Conservation (phyloP, 352 stramenopile species). For the Globisporangium cylindrosporum region DNA sequence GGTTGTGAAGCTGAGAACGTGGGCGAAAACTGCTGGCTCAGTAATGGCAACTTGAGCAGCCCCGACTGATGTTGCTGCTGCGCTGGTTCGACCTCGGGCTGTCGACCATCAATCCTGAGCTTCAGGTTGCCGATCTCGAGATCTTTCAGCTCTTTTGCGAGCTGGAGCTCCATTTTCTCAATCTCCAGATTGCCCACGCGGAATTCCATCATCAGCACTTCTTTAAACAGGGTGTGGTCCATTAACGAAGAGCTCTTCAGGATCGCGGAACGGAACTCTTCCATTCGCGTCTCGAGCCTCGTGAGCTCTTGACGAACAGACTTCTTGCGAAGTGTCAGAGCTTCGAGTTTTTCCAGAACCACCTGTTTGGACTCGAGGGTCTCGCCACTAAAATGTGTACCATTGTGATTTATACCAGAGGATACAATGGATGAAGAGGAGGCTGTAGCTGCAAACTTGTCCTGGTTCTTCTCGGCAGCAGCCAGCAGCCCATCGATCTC, state of each 20-base stretch:
- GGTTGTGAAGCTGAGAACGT: constrained; percentile 9
- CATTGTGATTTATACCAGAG: background rate
- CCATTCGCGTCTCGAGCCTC: constrained; percentile 32
- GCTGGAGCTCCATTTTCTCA: constrained; percentile 90
- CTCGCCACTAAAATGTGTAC: background rate
- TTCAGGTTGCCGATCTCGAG: constrained; percentile 10
- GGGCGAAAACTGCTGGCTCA: constrained; percentile 9
- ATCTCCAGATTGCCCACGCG: constrained; percentile 88
- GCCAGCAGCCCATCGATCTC: background rate
- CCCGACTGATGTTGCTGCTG: background rate
- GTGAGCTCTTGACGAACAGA: constrained; percentile 7
- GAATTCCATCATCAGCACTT: constrained; percentile 81
- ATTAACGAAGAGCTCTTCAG: constrained; percentile 38
- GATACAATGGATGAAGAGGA: background rate
- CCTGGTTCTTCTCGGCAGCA: constrained; percentile 10
- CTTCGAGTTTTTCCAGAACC: constrained; percentile 2
- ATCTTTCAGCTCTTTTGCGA: constrained; percentile 26
- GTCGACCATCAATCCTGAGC: background rate
- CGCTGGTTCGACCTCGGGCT: background rate
- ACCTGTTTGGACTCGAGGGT: constrained; percentile 3
- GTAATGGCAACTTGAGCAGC: constrained; percentile 1
- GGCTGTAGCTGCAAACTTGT: background rate
- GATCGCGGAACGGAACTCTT: constrained; percentile 57
- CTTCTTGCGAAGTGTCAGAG: background rate
- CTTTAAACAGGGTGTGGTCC: constrained; percentile 48